Evolutionary conservation across 805 yeast species (phyloP).

Genomic region (Pichia californica): DNA sequence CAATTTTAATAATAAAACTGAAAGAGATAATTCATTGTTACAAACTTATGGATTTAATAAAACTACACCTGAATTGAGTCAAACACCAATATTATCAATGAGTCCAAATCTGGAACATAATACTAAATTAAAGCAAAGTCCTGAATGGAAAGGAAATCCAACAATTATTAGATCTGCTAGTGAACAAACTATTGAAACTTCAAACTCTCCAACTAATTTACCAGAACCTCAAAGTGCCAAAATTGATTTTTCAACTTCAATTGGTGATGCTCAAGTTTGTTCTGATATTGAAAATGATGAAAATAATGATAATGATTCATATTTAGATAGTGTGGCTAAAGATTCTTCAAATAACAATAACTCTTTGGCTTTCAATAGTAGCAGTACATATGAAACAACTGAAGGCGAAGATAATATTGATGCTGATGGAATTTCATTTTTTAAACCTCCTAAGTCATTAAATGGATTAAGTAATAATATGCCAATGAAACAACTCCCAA

Average conservation of each 20-base stretch:
- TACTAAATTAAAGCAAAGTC: background rate
- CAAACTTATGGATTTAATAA: constrained; percentile 20
- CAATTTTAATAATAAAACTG: too few species aligned
- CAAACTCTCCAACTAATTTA: constrained; percentile 6
- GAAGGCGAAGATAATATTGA: background rate
- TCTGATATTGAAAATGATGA: constrained; percentile 2
- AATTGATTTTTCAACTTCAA: constrained; percentile 7
- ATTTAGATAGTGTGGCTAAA: too few species aligned
- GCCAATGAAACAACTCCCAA: background rate
- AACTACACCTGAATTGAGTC: constrained; percentile 6
- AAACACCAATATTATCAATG: constrained; percentile 9
- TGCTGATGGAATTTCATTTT: background rate
- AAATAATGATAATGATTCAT: background rate
- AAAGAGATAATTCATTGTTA: constrained; percentile 10
- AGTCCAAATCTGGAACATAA: constrained; percentile 1
- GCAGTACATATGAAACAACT: constrained; percentile 7
- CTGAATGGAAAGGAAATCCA: constrained; percentile 5
- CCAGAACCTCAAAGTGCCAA: constrained; percentile 13
- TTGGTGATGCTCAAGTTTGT: background rate
- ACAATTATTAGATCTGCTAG: constrained; percentile 3
- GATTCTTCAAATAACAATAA: background rate
- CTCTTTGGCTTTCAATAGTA: background rate
- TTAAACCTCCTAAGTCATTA: constrained; percentile 1
- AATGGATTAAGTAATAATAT: background rate
- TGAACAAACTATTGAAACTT: constrained; percentile 6